These are phyloP conservation scores for Flaveria ramosissima DNA, from an alignment of 129 eudicot species.

Conservation along the genomic window DNA sequence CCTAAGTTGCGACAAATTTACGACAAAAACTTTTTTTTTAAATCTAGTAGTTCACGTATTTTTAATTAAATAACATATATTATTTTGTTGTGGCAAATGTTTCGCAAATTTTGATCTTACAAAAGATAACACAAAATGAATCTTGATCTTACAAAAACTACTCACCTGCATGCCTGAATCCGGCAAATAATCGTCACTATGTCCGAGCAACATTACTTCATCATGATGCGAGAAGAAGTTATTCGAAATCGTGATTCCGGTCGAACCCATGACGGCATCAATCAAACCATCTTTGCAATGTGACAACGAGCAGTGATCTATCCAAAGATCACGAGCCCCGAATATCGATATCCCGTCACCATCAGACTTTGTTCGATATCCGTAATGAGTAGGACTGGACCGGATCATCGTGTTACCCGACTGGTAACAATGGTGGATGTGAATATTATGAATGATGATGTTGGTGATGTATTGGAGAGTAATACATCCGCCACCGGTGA, in stretches of 20 bases:
- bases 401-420: constrained; percentile 79
- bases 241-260: constrained; percentile 87
- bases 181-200: constrained; percentile 77
- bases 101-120: too few species aligned
- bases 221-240: constrained; percentile 86
- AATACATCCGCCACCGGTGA: constrained; percentile 90
- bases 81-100: too few species aligned
- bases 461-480: constrained; percentile 79
- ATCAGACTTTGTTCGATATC: constrained; percentile 68
- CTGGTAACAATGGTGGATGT: constrained; percentile 78
- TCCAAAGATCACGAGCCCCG: constrained; percentile 87
- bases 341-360: constrained; percentile 95
- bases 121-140: too few species aligned
- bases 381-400: constrained; percentile 82
- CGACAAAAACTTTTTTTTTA: too few species aligned
- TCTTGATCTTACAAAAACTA: not conserved
- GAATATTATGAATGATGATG: constrained; percentile 78
- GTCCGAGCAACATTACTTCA: constrained; percentile 88
- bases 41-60: too few species aligned
- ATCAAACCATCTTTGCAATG: constrained; percentile 90
- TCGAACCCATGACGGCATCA: constrained; percentile 92
- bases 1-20: too few species aligned
- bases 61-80: too few species aligned
- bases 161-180: constrained; percentile 93
- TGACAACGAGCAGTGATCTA: constrained; percentile 85